A percentile compares a stretch with the other conserved stretches of the same genome.
These are phyloP conservation scores for Thuidium tamariscinum DNA, from an alignment of 225 moss, liverwort and hornwort species.

Conservation along the genomic window DNA sequence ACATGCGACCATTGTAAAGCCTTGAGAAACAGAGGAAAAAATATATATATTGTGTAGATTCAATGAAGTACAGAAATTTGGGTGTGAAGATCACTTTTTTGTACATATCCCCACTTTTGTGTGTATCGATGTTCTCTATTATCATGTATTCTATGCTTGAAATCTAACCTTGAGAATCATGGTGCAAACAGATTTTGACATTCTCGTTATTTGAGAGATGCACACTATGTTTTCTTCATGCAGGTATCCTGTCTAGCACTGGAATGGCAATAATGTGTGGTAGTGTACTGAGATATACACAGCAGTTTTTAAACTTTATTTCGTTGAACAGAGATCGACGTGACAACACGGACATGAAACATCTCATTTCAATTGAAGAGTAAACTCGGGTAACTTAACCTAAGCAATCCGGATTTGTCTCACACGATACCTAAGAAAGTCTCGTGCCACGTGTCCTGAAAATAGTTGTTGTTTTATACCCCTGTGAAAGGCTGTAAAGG, in stretches of 20 bases:
- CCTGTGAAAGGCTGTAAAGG: neutral
- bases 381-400: neutral
- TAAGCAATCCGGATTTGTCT: neutral
- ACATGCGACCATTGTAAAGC: slow-evolving; percentile 6
- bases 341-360: neutral
- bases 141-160: neutral
- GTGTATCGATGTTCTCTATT: neutral
- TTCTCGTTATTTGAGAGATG: neutral
- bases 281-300: neutral
- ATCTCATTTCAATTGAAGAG: neutral
- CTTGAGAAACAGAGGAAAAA: slow-evolving; percentile 10
- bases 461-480: neutral
- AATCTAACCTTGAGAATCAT: neutral
- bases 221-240: neutral
- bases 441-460: neutral
- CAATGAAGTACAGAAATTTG: neutral
- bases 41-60: slow-evolving; percentile 5
- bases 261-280: neutral
- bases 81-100: neutral
- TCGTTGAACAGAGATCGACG: too few relatives aligned
- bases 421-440: neutral
- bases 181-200: neutral
- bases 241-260: neutral
- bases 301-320: neutral
- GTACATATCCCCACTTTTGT: neutral